Conservation (phyloP, 768 basidiomycete genomes). For the Naematelia encephala region DNA sequence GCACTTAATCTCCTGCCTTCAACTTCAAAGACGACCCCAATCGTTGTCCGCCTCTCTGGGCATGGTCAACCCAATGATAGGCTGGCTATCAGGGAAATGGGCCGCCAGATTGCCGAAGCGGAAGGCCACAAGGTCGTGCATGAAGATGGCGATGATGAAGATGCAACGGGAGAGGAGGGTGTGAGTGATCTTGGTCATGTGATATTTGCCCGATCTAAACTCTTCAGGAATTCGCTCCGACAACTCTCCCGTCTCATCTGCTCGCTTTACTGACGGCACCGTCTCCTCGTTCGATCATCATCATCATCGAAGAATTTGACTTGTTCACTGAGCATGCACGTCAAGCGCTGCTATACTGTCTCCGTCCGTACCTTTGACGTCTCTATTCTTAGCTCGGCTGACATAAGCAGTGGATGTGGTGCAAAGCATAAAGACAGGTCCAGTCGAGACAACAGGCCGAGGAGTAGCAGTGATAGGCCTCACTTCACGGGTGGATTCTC, state of each 20-base stretch:
- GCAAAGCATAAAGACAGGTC: constrained; percentile 60
- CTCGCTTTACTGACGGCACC: constrained; percentile 49
- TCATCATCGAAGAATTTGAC: constrained; percentile 89
- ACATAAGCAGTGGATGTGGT: constrained; percentile 68
- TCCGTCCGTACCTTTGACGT: constrained; percentile 51
- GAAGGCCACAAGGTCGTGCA: constrained; percentile 58
- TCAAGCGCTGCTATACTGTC: constrained; percentile 88
- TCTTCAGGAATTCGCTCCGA: constrained; percentile 47
- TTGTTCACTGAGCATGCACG: constrained; percentile 86
- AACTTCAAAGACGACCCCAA: constrained; percentile 52
- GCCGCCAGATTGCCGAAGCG: constrained; percentile 63
- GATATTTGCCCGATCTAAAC: constrained; percentile 3
- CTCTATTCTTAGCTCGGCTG: not conserved
- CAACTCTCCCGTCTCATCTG: constrained; percentile 63
- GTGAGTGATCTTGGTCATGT: no score
- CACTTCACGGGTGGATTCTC: constrained; percentile 76
- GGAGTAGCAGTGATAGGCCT: constrained; percentile 83
- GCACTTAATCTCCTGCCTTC: constrained; percentile 39
- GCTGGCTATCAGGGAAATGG: constrained; percentile 87
- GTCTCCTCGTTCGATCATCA: constrained; percentile 69
- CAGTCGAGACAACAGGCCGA: constrained; percentile 58
- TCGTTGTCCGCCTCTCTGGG: constrained; percentile 78
- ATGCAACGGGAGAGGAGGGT: constrained; percentile 28
- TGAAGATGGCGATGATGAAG: constrained; percentile 50
- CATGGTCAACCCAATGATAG: constrained; percentile 80